A percentile compares a stretch with the other conserved stretches of the same genome.
Conservation (phyloP, 73 alveolate genomes). For the Tetrahymena malaccensis region DNA sequence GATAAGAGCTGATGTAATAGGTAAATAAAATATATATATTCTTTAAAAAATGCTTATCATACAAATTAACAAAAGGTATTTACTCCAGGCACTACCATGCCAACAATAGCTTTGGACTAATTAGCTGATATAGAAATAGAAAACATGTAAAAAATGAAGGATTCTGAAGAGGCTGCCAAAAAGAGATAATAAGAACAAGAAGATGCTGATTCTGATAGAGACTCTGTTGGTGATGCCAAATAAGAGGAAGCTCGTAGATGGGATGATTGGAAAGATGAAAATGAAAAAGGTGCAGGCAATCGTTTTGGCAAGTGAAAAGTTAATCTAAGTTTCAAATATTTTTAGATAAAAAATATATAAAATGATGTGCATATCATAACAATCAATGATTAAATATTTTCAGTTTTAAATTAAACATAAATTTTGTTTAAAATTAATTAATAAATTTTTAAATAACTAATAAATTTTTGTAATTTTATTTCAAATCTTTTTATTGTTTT, state of each 20-base stretch:
- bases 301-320: slow-evolving; percentile 48
- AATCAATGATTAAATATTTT: too few relatives aligned
- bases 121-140: slow-evolving; percentile 59
- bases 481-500: too few relatives aligned
- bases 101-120: slow-evolving; percentile 57
- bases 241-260: slow-evolving; percentile 63
- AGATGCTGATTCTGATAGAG: slow-evolving; percentile 52
- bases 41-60: too few relatives aligned
- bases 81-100: slow-evolving; percentile 52
- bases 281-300: slow-evolving; percentile 72
- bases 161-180: slow-evolving; percentile 52
- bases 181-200: slow-evolving; percentile 33
- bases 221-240: slow-evolving; percentile 56
- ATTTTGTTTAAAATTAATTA: too few relatives aligned
- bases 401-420: too few relatives aligned
- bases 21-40: neutral
- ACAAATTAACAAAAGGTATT: neutral
- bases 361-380: too few relatives aligned
- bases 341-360: too few relatives aligned
- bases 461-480: too few relatives aligned
- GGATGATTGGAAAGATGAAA: slow-evolving; percentile 78
- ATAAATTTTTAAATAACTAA: too few relatives aligned
- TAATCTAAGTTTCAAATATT: too few relatives aligned
- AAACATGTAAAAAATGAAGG: slow-evolving; percentile 38
- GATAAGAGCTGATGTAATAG: slow-evolving; percentile 1